Evolutionary conservation across 2,329 filamentous ascomycete species (phyloP).

Genomic region (Grosmannia clavigera): DNA sequence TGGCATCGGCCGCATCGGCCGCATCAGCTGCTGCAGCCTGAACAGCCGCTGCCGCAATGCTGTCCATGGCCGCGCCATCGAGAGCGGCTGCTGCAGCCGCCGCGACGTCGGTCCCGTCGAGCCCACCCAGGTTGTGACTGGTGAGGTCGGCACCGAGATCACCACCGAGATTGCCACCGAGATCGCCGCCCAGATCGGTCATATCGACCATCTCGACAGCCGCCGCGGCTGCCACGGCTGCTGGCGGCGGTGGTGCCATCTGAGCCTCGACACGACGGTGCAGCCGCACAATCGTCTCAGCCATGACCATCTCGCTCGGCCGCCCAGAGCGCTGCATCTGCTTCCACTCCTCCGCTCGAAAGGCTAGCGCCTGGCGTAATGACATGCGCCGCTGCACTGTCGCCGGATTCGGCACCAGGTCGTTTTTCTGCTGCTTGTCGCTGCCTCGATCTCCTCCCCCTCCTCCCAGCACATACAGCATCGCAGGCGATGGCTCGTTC

Average conservation of each 20-base stretch:
- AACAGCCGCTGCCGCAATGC: constrained; percentile 4
- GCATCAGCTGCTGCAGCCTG: neutral
- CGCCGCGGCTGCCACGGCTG: neutral
- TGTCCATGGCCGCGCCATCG: constrained; percentile 7
- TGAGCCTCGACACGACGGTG: constrained; percentile 55
- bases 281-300: constrained; percentile 51
- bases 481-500: constrained; percentile 24
- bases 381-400: constrained; percentile 36
- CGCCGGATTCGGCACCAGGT: constrained; percentile 21
- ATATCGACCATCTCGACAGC: neutral
- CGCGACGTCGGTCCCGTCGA: constrained; percentile 5
- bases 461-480: constrained; percentile 8
- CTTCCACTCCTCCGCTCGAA: constrained; percentile 45
- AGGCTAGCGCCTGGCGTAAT: constrained; percentile 46
- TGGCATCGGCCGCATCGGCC: constrained; percentile 1
- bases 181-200: neutral
- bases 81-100: constrained; percentile 1
- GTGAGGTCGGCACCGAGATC: neutral
- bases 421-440: constrained; percentile 17
- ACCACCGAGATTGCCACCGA: neutral
- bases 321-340: constrained; percentile 34
- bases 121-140: neutral
- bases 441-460: neutral
- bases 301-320: constrained; percentile 34
- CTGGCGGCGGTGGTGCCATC: constrained; percentile 26